These are phyloP conservation scores for Pisolithus orientalis DNA, from an alignment of 768 basidiomycete species.

Conservation along the genomic window DNA sequence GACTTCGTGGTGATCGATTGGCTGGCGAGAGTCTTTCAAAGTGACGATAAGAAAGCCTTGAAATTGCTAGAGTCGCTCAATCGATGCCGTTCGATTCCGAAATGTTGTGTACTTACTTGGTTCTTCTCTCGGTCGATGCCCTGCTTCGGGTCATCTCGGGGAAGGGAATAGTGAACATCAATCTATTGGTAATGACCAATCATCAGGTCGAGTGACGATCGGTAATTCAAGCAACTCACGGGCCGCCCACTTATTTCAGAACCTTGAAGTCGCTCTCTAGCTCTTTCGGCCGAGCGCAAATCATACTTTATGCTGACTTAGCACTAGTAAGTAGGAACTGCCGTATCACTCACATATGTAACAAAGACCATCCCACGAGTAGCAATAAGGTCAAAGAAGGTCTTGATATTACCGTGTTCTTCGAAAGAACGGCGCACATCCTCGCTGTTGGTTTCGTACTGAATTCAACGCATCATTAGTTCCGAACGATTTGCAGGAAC, in stretches of 20 bases:
- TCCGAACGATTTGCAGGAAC: slow-evolving; percentile 5
- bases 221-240: slow-evolving; percentile 45
- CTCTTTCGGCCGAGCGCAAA: slow-evolving; percentile 86
- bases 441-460: slow-evolving; percentile 88
- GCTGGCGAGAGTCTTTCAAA: slow-evolving; percentile 62
- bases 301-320: slow-evolving; percentile 58
- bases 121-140: slow-evolving; percentile 67
- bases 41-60: slow-evolving; percentile 84
- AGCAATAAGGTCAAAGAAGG: slow-evolving; percentile 91
- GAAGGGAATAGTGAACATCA: slow-evolving; percentile 96
- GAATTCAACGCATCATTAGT: slow-evolving; percentile 11
- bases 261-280: slow-evolving; percentile 85
- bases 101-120: slow-evolving; percentile 47
- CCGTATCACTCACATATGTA: slow-evolving; percentile 75
- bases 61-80: slow-evolving; percentile 43
- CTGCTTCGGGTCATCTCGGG: slow-evolving; percentile 77
- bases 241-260: slow-evolving; percentile 83
- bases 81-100: neutral
- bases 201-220: slow-evolving; percentile 4
- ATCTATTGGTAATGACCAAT: slow-evolving; percentile 48
- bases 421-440: slow-evolving; percentile 84
- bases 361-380: slow-evolving; percentile 99
- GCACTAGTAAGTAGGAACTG: slow-evolving; percentile 6
- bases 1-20: slow-evolving; percentile 81
- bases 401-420: slow-evolving; percentile 93